Evolutionary conservation across 2,329 filamentous ascomycete genomes (phyloP).

Genomic region (Pseudogymnoascus sp.): DNA sequence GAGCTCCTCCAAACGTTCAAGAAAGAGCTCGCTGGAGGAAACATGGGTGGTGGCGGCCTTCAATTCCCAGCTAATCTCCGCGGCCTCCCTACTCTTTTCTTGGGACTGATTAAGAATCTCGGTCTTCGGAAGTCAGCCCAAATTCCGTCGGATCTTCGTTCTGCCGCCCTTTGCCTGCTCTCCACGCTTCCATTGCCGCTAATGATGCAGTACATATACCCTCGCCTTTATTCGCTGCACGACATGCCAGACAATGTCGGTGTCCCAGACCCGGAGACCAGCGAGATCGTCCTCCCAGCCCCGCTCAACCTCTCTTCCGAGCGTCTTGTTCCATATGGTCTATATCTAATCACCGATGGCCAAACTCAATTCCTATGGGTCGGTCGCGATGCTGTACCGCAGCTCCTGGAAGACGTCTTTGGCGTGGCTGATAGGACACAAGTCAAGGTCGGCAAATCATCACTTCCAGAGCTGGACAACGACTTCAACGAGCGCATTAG

Average conservation of each 20-base stretch:
- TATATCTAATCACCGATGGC: slow-evolving; percentile 95
- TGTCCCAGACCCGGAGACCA: slow-evolving; percentile 73
- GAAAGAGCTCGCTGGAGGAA: slow-evolving; percentile 92
- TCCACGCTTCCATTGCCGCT: slow-evolving; percentile 87
- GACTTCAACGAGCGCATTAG: slow-evolving; percentile 95
- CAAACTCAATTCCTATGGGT: slow-evolving; percentile 98
- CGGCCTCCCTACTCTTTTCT: slow-evolving; percentile 79
- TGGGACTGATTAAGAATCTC: slow-evolving; percentile 93
- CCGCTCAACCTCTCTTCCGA: slow-evolving; percentile 81
- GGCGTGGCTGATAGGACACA: slow-evolving; percentile 75
- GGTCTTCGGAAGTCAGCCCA: slow-evolving; percentile 87
- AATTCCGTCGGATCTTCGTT: slow-evolving; percentile 88
- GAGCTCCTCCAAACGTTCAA: slow-evolving; percentile 93
- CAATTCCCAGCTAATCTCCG: slow-evolving; percentile 92
- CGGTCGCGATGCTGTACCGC: slow-evolving; percentile 83
- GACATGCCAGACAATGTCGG: slow-evolving; percentile 96
- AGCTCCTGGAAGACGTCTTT: slow-evolving; percentile 84
- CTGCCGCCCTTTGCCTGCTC: slow-evolving; percentile 85
- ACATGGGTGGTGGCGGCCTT: slow-evolving; percentile 83
- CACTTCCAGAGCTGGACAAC: slow-evolving; percentile 78
- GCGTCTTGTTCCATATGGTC: slow-evolving; percentile 75
- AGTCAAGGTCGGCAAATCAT: slow-evolving; percentile 84
- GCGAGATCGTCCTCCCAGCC: slow-evolving; percentile 81
- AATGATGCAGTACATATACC: slow-evolving; percentile 88
- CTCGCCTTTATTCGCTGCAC: slow-evolving; percentile 75